Conservation (phyloP, 176 grass and related monocot genomes). For the Oryza brachyantha region DNA sequence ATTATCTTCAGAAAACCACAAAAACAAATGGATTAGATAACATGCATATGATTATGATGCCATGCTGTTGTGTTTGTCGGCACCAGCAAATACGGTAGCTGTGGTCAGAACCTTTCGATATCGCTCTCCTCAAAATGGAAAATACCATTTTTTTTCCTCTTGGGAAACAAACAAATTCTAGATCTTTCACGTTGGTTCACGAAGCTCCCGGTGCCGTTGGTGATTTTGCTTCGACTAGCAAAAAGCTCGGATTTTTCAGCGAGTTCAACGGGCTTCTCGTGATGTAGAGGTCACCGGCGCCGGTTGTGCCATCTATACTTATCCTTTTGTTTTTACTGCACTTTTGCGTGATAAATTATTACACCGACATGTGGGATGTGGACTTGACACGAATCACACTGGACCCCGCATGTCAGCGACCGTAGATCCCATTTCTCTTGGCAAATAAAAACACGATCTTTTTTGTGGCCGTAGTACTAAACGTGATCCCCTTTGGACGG, state of each 20-base stretch:
- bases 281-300: background rate
- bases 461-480: background rate
- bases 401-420: background rate
- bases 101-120: background rate
- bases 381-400: background rate
- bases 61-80: background rate
- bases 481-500: slow-evolving; percentile 18
- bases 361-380: background rate
- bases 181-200: background rate
- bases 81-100: background rate
- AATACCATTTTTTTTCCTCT: background rate
- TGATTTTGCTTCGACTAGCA: background rate
- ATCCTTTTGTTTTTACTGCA: background rate
- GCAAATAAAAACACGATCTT: background rate
- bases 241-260: background rate
- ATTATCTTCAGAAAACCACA: background rate
- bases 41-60: background rate
- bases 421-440: background rate
- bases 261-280: background rate
- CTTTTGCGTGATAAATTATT: too few species aligned
- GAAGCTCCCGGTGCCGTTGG: background rate
- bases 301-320: background rate
- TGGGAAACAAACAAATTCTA: background rate
- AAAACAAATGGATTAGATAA: background rate
- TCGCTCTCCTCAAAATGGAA: background rate